Percentiles rank a stretch among this genome's conserved stretches.
phyloP scores from a whole-genome alignment of 768 basidiomycete genomes.

The Coprinopsis cinerea region DNA sequence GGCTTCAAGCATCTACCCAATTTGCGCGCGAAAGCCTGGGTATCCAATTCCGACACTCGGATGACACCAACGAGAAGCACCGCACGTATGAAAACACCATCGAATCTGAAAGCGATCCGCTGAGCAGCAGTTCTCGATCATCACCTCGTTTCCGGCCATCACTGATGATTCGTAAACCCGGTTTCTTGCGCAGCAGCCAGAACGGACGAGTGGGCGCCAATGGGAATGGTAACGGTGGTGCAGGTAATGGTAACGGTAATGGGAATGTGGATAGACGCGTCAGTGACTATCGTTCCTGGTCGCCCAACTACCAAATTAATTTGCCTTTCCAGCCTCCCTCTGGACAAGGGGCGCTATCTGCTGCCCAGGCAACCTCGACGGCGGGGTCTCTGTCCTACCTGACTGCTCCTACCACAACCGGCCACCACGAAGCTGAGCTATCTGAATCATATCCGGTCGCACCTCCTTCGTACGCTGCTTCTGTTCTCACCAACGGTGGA shows the following conservation, averaged over 20 bases:
- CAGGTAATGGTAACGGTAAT: slow-evolving; percentile 14
- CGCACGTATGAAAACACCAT: slow-evolving; percentile 8
- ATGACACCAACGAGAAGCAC: slow-evolving; percentile 18
- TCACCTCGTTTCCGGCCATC: slow-evolving; percentile 20
- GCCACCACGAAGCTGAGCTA: slow-evolving; percentile 1
- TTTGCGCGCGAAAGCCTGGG: slow-evolving; percentile 29
- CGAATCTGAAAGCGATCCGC: slow-evolving; percentile 8
- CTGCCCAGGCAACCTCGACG: not conserved
- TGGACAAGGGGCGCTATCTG: slow-evolving; percentile 8
- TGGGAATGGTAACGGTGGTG: slow-evolving; percentile 13
- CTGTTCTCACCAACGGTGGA: slow-evolving; percentile 17
- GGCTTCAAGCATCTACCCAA: slow-evolving; percentile 32
- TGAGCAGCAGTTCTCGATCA: slow-evolving; percentile 14
- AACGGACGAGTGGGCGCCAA: slow-evolving; percentile 8
- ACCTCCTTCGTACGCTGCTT: slow-evolving; percentile 27
- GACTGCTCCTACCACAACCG: not conserved
- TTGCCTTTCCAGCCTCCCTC: slow-evolving; percentile 24
- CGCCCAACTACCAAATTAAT: slow-evolving; percentile 29
- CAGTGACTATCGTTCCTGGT: slow-evolving; percentile 28
- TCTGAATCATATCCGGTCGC: slow-evolving; percentile 12
- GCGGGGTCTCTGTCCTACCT: slow-evolving; percentile 4
- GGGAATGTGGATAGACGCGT: slow-evolving; percentile 30
- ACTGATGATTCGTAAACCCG: slow-evolving; percentile 12
- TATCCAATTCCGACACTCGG: slow-evolving; percentile 38
- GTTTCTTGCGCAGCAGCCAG: slow-evolving; percentile 9